Percentiles rank a stretch among this genome's conserved stretches.
Evolutionary conservation across 805 yeast species (phyloP).

Genomic region (Teunomyces panamensis): DNA sequence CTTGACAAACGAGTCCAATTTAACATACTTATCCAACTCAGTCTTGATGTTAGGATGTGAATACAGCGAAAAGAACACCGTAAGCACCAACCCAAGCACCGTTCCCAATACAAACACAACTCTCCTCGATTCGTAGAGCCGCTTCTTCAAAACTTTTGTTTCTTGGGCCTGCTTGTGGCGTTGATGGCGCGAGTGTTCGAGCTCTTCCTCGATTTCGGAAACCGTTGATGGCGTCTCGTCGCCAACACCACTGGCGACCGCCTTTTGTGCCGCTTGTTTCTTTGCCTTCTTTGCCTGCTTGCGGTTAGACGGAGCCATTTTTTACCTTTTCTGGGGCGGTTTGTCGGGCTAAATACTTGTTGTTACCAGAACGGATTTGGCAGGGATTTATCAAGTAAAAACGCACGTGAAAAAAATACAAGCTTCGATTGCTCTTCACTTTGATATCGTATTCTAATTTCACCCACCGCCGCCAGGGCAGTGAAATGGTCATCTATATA

Average conservation of each 20-base stretch:
- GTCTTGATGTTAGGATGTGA: conserved; percentile 37
- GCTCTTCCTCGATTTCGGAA: not conserved
- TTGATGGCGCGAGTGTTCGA: not conserved
- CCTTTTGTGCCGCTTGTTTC: not conserved
- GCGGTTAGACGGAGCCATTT: not conserved
- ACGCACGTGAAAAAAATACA: not conserved
- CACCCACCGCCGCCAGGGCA: not conserved
- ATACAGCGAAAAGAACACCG: conserved; percentile 53
- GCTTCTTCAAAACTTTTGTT: conserved; percentile 14
- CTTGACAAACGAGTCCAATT: conserved; percentile 44
- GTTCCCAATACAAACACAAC: conserved; percentile 70
- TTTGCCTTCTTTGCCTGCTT: not conserved
- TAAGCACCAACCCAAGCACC: conserved; percentile 60
- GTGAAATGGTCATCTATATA: not conserved
- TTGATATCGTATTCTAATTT: not conserved
- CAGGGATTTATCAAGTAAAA: not conserved
- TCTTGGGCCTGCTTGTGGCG: conserved; percentile 4
- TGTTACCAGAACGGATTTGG: not conserved
- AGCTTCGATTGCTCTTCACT: not conserved
- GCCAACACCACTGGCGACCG: not conserved
- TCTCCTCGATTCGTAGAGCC: conserved; percentile 50
- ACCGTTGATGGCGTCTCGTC: not conserved
- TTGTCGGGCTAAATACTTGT: not conserved
- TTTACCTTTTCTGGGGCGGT: not conserved
- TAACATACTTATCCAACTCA: conserved; percentile 50